Conservation (phyloP, 192 early-diverging fungal species). For the Ramicandelaber brevisporus region DNA sequence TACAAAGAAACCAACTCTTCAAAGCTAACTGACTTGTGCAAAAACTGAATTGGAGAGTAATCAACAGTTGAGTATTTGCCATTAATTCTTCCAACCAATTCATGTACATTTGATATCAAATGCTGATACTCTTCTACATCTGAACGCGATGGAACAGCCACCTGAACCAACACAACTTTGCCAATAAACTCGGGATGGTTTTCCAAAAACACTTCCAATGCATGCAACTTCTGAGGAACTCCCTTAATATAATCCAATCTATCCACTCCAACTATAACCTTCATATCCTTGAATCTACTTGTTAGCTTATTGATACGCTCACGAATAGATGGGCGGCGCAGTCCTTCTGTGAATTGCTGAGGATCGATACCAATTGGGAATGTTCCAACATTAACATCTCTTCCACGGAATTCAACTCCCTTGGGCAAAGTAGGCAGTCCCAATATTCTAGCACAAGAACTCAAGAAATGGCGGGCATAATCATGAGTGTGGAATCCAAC, state of each 20-base stretch:
- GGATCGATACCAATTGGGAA: constrained; percentile 99
- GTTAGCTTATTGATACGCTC: constrained; percentile 55
- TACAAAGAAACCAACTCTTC: constrained; percentile 92
- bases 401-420: constrained; percentile 77
- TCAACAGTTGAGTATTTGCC: constrained; percentile 86
- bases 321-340: constrained; percentile 37
- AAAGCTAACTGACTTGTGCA: constrained; percentile 90
- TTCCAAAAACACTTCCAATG: constrained; percentile 74
- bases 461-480: constrained; percentile 95
- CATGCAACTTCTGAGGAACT: constrained; percentile 95
- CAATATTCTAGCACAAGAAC: constrained; percentile 87
- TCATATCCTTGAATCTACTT: constrained; percentile 58
- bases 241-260: constrained; percentile 99
- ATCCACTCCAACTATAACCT: constrained; percentile 91
- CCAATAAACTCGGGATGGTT: constrained; percentile 77
- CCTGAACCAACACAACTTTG: constrained; percentile 85
- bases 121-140: constrained; percentile 98
- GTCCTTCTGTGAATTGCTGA: constrained; percentile 67
- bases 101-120: constrained; percentile 78
- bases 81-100: constrained; percentile 94
- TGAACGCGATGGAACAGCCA: constrained; percentile 91
- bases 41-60: constrained; percentile 92
- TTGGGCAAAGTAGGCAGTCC: constrained; percentile 83
- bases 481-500: constrained; percentile 99
- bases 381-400: constrained; percentile 83